These are phyloP conservation scores for Cystofilobasidium capitatum DNA, from an alignment of 768 basidiomycete species.

Conservation along the genomic window DNA sequence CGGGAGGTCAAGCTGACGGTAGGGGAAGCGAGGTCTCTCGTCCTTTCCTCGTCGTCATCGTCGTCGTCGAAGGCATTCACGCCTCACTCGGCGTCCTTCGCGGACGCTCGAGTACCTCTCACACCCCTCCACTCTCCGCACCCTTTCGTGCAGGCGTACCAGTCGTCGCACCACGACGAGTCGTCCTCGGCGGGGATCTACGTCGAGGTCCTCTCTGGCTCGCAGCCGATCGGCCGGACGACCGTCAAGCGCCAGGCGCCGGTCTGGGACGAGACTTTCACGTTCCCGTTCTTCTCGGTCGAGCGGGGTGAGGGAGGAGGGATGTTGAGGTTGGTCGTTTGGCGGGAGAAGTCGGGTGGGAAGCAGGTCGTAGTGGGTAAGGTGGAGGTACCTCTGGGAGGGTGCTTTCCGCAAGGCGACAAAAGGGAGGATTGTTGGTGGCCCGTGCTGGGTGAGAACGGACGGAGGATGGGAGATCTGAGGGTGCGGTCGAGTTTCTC, in stretches of 20 bases:
- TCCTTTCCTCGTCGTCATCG: constrained; percentile 43
- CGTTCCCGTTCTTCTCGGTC: constrained; percentile 5
- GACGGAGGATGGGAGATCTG: constrained; percentile 1
- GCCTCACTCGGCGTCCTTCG: not conserved
- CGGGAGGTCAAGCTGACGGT: not conserved
- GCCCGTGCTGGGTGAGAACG: not conserved
- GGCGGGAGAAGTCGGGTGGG: constrained; percentile 9
- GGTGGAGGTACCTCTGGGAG: not conserved
- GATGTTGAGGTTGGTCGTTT: constrained; percentile 6
- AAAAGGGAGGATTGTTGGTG: not conserved
- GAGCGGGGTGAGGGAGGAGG: not conserved
- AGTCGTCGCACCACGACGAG: constrained; percentile 5
- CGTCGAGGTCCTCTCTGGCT: constrained; percentile 6
- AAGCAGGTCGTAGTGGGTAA: not conserved
- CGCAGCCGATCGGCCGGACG: not conserved
- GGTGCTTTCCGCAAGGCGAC: not conserved
- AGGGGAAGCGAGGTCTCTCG: constrained; percentile 38
- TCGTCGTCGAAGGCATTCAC: not conserved
- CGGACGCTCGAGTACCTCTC: not conserved
- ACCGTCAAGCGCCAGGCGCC: not conserved
- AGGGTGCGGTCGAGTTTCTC: constrained; percentile 1
- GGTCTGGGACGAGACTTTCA: constrained; percentile 7
- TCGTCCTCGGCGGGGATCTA: not conserved
- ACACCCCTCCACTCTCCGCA: not conserved
- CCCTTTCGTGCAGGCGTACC: constrained; percentile 54